Conservation (phyloP, 2,329 filamentous ascomycete genomes). For the Venturia effusa region DNA sequence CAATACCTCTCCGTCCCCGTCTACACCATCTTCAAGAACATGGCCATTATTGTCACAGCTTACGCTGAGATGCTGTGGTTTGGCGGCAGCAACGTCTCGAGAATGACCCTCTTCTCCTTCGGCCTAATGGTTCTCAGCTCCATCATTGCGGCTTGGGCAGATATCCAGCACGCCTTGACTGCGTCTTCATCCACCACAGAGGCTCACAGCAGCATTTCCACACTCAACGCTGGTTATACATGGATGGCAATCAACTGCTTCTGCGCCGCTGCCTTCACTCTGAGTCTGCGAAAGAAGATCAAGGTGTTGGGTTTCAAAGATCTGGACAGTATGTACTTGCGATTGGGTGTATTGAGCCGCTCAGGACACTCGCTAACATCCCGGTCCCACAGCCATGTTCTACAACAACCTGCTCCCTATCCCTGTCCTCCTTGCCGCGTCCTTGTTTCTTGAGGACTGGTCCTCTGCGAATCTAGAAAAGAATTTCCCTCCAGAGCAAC, state of each 20-base stretch:
- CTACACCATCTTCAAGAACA: constrained; percentile 99
- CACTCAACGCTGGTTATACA: constrained; percentile 85
- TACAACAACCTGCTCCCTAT: constrained; percentile 99
- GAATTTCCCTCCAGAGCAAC: constrained; percentile 75
- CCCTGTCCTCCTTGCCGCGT: constrained; percentile 73
- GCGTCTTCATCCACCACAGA: constrained; percentile 45
- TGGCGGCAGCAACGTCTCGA: constrained; percentile 70
- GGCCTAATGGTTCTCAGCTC: constrained; percentile 95
- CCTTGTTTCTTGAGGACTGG: constrained; percentile 85
- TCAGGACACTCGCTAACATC: not conserved
- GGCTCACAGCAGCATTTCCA: constrained; percentile 67
- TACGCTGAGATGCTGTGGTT: constrained; percentile 99
- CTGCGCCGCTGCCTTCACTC: constrained; percentile 78
- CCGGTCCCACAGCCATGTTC: constrained; percentile 70
- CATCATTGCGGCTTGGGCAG: constrained; percentile 90
- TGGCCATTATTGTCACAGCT: constrained; percentile 96
- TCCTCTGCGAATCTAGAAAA: constrained; percentile 66
- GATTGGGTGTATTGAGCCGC: not conserved
- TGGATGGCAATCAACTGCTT: constrained; percentile 98
- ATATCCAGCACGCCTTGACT: constrained; percentile 75
- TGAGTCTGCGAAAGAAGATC: constrained; percentile 95
- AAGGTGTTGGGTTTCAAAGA: constrained; percentile 99
- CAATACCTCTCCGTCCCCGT: constrained; percentile 96
- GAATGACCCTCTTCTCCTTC: constrained; percentile 83
- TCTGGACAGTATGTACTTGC: constrained; percentile 74